These are phyloP conservation scores for Phytophthora pini DNA, from an alignment of 352 stramenopile species.

Conservation along the genomic window DNA sequence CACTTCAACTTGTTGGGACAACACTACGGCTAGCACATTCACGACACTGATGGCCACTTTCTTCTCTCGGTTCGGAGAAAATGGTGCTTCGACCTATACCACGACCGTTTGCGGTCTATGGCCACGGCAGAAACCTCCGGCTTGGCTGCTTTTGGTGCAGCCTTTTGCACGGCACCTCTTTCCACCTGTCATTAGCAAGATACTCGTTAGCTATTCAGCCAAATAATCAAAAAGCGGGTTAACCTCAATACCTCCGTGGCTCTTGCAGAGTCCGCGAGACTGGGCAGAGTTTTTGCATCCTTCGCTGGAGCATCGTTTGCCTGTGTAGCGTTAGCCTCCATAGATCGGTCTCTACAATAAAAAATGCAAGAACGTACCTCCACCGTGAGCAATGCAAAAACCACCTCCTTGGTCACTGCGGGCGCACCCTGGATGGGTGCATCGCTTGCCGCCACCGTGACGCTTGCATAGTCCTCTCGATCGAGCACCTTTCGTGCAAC, in stretches of 20 bases:
- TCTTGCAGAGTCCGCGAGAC: constrained; percentile 87
- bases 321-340: constrained; percentile 24
- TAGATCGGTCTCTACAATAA: neutral
- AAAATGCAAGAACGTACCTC: constrained; percentile 40
- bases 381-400: constrained; percentile 83
- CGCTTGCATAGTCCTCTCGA: constrained; percentile 88
- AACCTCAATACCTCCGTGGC: constrained; percentile 66
- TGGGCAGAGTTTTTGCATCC: constrained; percentile 85
- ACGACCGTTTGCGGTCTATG: constrained; percentile 37
- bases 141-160: constrained; percentile 78
- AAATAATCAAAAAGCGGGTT: too few relatives aligned
- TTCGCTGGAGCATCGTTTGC: constrained; percentile 66
- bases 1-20: constrained; percentile 34
- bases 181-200: constrained; percentile 43
- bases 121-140: constrained; percentile 68
- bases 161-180: constrained; percentile 64
- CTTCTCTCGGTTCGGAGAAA: too few relatives aligned
- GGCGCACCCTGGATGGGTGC: constrained; percentile 54
- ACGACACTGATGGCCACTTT: constrained; percentile 1
- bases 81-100: too few relatives aligned
- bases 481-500: constrained; percentile 76
- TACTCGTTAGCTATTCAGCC: too few relatives aligned
- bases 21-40: constrained; percentile 16
- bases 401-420: constrained; percentile 88
- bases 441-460: constrained; percentile 85